phyloP scores from a whole-genome alignment of 2,329 filamentous ascomycete genomes.

The Colletotrichum liaoningense region DNA sequence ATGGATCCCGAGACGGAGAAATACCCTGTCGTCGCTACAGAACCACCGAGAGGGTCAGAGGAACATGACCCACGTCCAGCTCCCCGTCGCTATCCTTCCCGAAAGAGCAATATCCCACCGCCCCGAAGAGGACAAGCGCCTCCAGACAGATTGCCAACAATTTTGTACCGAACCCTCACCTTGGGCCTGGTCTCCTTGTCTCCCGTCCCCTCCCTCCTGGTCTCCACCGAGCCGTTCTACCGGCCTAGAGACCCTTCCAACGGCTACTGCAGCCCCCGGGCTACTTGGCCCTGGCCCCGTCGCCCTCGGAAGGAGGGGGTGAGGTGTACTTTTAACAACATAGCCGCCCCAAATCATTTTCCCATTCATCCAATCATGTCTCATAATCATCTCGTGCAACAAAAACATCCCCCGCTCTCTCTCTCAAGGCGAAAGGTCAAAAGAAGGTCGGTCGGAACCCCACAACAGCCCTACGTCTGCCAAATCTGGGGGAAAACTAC shows the following conservation, averaged over 20 bases:
- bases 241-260: not conserved
- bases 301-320: constrained; percentile 41
- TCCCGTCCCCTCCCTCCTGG: not conserved
- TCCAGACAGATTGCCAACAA: constrained; percentile 23
- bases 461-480: constrained; percentile 10
- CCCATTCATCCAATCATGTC: constrained; percentile 64
- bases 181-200: not conserved
- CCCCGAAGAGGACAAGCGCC: constrained; percentile 48
- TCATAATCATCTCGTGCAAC: constrained; percentile 59
- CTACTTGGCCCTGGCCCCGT: constrained; percentile 42
- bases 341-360: constrained; percentile 46
- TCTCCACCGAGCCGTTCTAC: constrained; percentile 15
- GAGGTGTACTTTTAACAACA: constrained; percentile 57
- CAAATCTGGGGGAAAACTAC: constrained; percentile 4
- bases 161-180: not conserved
- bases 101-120: constrained; percentile 45
- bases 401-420: constrained; percentile 43
- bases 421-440: constrained; percentile 1
- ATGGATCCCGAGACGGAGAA: not conserved
- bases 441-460: constrained; percentile 6
- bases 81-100: constrained; percentile 38
- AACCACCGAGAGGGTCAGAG: constrained; percentile 13
- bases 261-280: constrained; percentile 43
- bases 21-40: constrained; percentile 17
- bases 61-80: not conserved